A percentile compares a stretch with the other conserved stretches of the same genome.
phyloP scores from a whole-genome alignment of 2,329 filamentous ascomycete species.

The Ophiostoma fasciatum region DNA sequence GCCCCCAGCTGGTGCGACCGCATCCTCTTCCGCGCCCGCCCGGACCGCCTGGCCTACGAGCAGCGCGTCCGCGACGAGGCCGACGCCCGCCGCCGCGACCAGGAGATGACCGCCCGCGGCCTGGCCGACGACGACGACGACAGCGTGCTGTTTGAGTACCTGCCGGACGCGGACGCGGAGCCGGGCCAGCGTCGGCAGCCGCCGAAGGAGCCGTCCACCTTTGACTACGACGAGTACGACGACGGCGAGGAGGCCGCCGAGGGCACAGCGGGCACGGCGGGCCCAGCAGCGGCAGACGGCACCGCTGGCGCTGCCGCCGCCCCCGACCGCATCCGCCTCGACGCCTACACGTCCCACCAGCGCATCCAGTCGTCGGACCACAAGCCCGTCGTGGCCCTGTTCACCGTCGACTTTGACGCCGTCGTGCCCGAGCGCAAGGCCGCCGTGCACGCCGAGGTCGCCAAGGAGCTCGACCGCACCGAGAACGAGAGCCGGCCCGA shows the following conservation, averaged over 20 bases:
- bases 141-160: slow-evolving; percentile 76
- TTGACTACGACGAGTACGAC: slow-evolving; percentile 49
- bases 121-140: slow-evolving; percentile 65
- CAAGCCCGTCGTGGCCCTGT: slow-evolving; percentile 76
- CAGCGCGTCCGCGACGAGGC: slow-evolving; percentile 47
- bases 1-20: slow-evolving; percentile 96
- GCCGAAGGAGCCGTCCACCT: neutral
- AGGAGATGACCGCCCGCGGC: slow-evolving; percentile 72
- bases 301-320: slow-evolving; percentile 30
- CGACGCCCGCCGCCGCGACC: slow-evolving; percentile 55
- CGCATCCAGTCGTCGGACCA: slow-evolving; percentile 86
- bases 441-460: slow-evolving; percentile 73
- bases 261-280: neutral
- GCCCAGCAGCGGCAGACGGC: slow-evolving; percentile 12
- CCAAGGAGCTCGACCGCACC: slow-evolving; percentile 71
- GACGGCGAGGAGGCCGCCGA: slow-evolving; percentile 35
- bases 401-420: slow-evolving; percentile 72
- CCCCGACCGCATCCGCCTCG: slow-evolving; percentile 37
- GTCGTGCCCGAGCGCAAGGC: slow-evolving; percentile 76
- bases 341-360: slow-evolving; percentile 76
- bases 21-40: slow-evolving; percentile 69
- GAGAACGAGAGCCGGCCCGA: slow-evolving; percentile 31
- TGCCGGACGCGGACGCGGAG: slow-evolving; percentile 60
- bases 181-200: slow-evolving; percentile 11
- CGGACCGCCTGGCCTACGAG: slow-evolving; percentile 53